Evolutionary conservation across 768 basidiomycete species (phyloP).

Genomic region (Russula sp.): DNA sequence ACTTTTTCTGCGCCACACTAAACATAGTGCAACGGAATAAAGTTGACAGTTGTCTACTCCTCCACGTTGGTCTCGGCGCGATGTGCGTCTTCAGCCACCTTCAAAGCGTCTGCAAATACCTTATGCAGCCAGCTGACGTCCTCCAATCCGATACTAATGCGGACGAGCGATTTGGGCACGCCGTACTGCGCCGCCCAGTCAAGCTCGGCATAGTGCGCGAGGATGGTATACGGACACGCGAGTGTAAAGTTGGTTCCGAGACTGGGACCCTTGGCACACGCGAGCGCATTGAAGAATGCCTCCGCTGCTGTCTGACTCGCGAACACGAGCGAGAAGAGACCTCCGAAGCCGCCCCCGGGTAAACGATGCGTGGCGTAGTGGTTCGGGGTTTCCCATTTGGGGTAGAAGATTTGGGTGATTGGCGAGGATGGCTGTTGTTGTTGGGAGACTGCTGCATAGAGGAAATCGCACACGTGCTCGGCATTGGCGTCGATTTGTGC

Average conservation of each 20-base stretch:
- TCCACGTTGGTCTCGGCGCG: background rate
- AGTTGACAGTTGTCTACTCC: background rate
- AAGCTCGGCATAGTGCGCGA: slow-evolving; percentile 86
- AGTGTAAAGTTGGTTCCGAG: slow-evolving; percentile 96
- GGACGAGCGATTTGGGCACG: slow-evolving; percentile 78
- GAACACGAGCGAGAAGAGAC: slow-evolving; percentile 86
- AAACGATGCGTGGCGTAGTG: slow-evolving; percentile 70
- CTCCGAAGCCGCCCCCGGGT: slow-evolving; percentile 53
- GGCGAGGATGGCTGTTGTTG: slow-evolving; percentile 35
- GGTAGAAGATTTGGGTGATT: slow-evolving; percentile 85
- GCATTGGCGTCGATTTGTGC: slow-evolving; percentile 77
- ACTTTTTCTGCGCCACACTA: slow-evolving; percentile 4
- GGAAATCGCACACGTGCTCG: slow-evolving; percentile 75
- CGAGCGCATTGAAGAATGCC: slow-evolving; percentile 82
- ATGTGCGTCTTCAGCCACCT: slow-evolving; percentile 60
- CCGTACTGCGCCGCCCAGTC: slow-evolving; percentile 90
- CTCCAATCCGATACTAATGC: slow-evolving; percentile 92
- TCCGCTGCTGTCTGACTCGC: slow-evolving; percentile 59
- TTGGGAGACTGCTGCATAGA: slow-evolving; percentile 58
- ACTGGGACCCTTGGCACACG: slow-evolving; percentile 85
- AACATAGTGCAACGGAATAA: background rate
- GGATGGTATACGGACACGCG: slow-evolving; percentile 87
- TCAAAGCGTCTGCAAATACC: slow-evolving; percentile 62
- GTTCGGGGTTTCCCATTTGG: slow-evolving; percentile 70
- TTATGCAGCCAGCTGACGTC: slow-evolving; percentile 53